Evolutionary conservation across 1,284 basidiomycete species (phyloP).

Genomic region (Leucoagaricus sp.): DNA sequence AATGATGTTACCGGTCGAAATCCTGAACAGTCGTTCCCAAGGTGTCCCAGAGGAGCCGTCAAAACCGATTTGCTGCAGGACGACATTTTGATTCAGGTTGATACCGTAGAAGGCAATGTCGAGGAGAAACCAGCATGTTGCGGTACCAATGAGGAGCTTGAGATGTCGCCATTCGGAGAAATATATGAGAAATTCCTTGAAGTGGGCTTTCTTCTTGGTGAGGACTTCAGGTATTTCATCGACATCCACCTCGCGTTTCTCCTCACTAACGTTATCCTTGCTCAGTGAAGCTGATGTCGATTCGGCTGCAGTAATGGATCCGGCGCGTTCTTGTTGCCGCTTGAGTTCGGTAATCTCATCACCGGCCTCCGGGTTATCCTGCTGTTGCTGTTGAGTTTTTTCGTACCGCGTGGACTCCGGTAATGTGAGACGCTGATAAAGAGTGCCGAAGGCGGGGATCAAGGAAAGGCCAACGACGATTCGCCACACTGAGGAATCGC

Average conservation of each 20-base stretch:
- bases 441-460: conserved; percentile 42
- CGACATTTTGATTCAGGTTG: conserved; percentile 78
- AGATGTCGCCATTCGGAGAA: conserved; percentile 45
- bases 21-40: conserved; percentile 65
- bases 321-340: conserved; percentile 26
- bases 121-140: conserved; percentile 42
- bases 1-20: conserved; percentile 69
- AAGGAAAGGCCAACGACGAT: conserved; percentile 42
- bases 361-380: conserved; percentile 25
- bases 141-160: conserved; percentile 42
- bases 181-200: conserved; percentile 40
- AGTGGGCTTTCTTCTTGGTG: conserved; percentile 38
- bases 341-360: conserved; percentile 41
- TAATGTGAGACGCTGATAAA: conserved; percentile 75
- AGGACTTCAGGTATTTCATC: conserved; percentile 20
- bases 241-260: conserved; percentile 7
- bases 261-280: neutral
- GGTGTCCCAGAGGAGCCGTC: conserved; percentile 55
- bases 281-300: neutral
- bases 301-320: conserved; percentile 6
- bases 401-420: conserved; percentile 67
- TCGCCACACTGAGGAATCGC: conserved; percentile 27
- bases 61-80: conserved; percentile 68
- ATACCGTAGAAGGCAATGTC: conserved; percentile 70
- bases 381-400: conserved; percentile 38